Base-by-base conservation (phyloP, 106 monocot species). In the Apostasia ramifera region DNA sequence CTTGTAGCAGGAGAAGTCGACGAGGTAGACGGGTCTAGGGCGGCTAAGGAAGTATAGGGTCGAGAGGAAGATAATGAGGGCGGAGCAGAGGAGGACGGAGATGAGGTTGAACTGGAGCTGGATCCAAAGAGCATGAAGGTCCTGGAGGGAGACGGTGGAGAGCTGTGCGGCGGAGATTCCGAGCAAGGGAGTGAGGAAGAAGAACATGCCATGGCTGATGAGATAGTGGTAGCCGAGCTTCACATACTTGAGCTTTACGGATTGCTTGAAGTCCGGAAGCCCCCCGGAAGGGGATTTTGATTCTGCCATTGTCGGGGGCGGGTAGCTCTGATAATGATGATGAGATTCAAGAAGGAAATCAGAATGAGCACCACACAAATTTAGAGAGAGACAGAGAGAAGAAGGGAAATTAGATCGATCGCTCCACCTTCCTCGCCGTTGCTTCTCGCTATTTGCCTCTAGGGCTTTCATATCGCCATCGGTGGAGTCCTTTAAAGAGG, bases 1-100 rank as follows among this genome's bases (percentile, higher is more conserved):
- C 68, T 81, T 81, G 68, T 73, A 77, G 56, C 81, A 77, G 26
- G 81, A 59, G 67, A 77, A 81, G 73, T 81, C 57, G 12, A 81
- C 81, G 11, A 81, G 49, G 63, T 73, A 81, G 37, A 81, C 77
- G n/a, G 77, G 77, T 0, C 76, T 55, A 8, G 81, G 81, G 1
- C 73, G 72, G 44, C 77, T 77, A 9, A 81, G 66, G 63, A 73
- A 64, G 68, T 81, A 81, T 55, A 77, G 57, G 38, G 81, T 77
- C 61, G 71, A 48, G 26, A 81, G 39, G 53, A 81, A 59, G 62
- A 77, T 61, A 7, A 81, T 11, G 10, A 73, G 48, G 1, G 73
- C 44, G 59, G 81, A 72, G 71, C 66, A 73, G 11, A 69, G 3
- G 39, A 81, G 2, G n/a, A 77, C 71, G 60, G 81, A 76, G 53